These are phyloP conservation scores for Verticillium zaregamsianum DNA, from an alignment of 2,329 filamentous ascomycete genomes.

Conservation along the genomic window DNA sequence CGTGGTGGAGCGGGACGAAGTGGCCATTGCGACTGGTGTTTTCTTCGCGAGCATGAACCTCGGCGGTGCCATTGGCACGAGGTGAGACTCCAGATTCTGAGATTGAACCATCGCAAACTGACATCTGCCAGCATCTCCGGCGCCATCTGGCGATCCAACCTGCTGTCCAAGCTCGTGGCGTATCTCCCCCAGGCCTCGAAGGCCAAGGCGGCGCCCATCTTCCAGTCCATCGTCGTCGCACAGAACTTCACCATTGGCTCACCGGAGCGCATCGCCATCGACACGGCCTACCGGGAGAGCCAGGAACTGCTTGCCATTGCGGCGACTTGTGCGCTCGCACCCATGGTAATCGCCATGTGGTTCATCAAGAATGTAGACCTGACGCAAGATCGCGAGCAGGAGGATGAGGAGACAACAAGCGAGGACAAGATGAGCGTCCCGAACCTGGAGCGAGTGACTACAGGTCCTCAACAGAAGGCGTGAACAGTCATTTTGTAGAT, in stretches of 20 bases:
- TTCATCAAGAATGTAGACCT: conserved; percentile 14
- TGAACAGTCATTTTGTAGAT: neutral
- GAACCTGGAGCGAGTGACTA: too few relatives aligned
- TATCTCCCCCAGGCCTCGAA: conserved; percentile 18
- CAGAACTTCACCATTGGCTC: conserved; percentile 18
- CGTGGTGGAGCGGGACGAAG: conserved; percentile 24
- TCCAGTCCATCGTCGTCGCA: conserved; percentile 17
- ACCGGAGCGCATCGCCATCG: conserved; percentile 15
- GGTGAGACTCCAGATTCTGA: neutral
- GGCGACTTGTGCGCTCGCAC: conserved; percentile 9
- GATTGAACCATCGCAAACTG: neutral
- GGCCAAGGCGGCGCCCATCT: conserved; percentile 14
- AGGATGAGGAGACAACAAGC: too few relatives aligned
- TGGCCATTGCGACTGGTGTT: conserved; percentile 29
- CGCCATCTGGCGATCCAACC: conserved; percentile 28
- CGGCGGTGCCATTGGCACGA: conserved; percentile 16
- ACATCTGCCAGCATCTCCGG: conserved; percentile 23
- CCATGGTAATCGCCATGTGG: conserved; percentile 13
- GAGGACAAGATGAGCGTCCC: too few relatives aligned
- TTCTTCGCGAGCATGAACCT: conserved; percentile 30
- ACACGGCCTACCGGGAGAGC: conserved; percentile 20
- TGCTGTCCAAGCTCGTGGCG: conserved; percentile 17
- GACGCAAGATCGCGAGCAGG: too few relatives aligned
- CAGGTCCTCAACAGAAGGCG: neutral
- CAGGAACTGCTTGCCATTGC: conserved; percentile 21